phyloP scores from a whole-genome alignment of 2,329 filamentous ascomycete species.

The Sporothrix pallida region DNA sequence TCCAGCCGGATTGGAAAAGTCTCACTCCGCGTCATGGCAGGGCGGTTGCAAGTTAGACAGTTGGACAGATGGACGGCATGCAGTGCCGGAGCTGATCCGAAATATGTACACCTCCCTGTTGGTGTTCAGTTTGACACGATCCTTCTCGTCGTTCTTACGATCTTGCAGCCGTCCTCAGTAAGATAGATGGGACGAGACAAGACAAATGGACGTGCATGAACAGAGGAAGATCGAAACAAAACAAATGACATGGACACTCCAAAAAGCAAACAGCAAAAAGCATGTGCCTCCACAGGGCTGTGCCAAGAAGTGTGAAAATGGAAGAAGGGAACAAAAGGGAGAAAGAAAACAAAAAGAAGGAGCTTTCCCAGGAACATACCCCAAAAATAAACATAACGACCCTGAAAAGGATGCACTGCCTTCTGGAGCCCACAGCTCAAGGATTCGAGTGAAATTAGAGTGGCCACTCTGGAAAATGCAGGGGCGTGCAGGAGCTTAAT shows the following conservation, averaged over 20 bases:
- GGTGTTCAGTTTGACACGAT: neutral
- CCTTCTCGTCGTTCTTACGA: neutral
- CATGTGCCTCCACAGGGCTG: conserved; percentile 13
- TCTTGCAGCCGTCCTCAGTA: neutral
- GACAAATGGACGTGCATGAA: neutral
- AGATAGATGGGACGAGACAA: neutral
- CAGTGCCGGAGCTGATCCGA: neutral
- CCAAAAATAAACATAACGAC: neutral
- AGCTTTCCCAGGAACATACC: neutral
- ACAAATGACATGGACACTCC: neutral
- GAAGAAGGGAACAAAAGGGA: neutral
- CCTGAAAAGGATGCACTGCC: conserved; percentile 14
- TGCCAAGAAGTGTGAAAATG: conserved; percentile 2
- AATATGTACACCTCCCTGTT: too few species aligned
- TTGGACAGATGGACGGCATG: neutral
- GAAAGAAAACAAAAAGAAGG: neutral
- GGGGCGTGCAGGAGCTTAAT: neutral
- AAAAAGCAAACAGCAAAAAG: neutral
- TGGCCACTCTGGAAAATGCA: conserved; percentile 11
- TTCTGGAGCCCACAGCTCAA: neutral
- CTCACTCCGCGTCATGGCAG: conserved; percentile 18
- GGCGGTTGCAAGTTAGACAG: neutral
- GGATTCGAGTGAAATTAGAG: too few species aligned
- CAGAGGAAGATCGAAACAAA: neutral
- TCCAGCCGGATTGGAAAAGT: conserved; percentile 13